Evolutionary conservation across 345 rosid species (phyloP).

Genomic region (Aquilaria malaccensis): DNA sequence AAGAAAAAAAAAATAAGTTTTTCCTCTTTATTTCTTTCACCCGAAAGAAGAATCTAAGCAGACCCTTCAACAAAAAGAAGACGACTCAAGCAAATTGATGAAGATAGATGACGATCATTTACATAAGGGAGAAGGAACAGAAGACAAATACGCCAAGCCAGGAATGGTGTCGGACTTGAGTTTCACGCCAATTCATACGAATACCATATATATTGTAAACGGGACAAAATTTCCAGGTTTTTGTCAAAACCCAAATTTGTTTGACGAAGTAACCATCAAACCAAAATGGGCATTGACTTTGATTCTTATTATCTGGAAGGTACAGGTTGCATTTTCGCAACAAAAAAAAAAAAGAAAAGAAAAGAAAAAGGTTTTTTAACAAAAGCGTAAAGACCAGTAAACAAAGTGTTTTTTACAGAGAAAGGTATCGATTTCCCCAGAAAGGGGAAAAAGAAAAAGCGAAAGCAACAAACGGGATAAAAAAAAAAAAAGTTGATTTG

Average conservation of each 20-base stretch:
- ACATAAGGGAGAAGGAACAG: constrained; percentile 17
- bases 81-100: constrained; percentile 7
- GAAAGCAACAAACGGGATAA: not conserved
- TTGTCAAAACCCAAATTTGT: constrained; percentile 13
- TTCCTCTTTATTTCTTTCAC: constrained; percentile 17
- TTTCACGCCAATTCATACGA: constrained; percentile 43
- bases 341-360: not conserved
- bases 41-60: constrained; percentile 21
- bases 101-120: constrained; percentile 15
- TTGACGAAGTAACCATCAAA: constrained; percentile 23
- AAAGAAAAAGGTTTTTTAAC: not conserved
- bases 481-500: too few relatives aligned
- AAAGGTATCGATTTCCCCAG: not conserved
- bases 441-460: not conserved
- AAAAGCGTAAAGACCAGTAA: constrained; percentile 5
- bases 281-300: constrained; percentile 18
- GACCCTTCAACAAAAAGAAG: constrained; percentile 3
- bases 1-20: constrained; percentile 14
- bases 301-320: constrained; percentile 2
- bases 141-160: constrained; percentile 23
- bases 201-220: constrained; percentile 11
- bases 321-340: constrained; percentile 7
- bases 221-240: constrained; percentile 3
- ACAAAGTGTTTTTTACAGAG: not conserved
- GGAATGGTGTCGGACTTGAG: constrained; percentile 26